Evolutionary conservation across 2,329 filamentous ascomycete genomes (phyloP), one percentile per base, ranked within the genome.

Genomic region (Akanthomyces dipterigenus): DNA sequence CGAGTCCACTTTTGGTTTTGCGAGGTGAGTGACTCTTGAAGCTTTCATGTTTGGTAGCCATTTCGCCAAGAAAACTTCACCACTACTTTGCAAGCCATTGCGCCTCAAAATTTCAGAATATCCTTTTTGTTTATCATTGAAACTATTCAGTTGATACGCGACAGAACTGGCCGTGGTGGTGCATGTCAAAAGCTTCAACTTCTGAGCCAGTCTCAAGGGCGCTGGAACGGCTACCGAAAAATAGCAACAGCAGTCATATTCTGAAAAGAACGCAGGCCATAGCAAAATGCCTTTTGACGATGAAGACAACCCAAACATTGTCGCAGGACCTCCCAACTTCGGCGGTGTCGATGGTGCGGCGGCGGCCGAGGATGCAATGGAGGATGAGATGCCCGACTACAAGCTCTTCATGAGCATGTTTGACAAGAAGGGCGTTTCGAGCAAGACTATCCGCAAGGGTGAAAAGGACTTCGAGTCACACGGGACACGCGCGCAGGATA

Each of bases 391-490:
- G 2, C 91, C 93, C 69, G 93, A 98, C 76, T 97, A 93, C 73
- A 88, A 90, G 65, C 88, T 93, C 64, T 87, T 87, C 64, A 77
- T 78, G 3, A 76, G 81, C 34, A 74, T 83, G 64, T 79, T 81
- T 64, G 72, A 77, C 63, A 82, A 83, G 69, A 76, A 77, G 58
- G 76, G 78, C 51, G 74, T 80, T 48, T 81, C 81, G 9, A 74
- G 79, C 55, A 85, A 86, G 67, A 82, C 93, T 12, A 91, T 96
- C 40, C 92, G 93, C 66, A 91, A 92, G 65, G 95, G 95, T 63
- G 92, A 96, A 73, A 99, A 99, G 75, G 95, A 99, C 77, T 99
- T 97, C 73, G 95, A 98, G 76, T 88, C 90, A 31, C 92, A 98
- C 75, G 90, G 90, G 53, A 98, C 95, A 2, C 83, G 85, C 36